A percentile compares a stretch with the other conserved stretches of the same genome.
Conservation (phyloP, 345 rosid genomes). For the Salix brachista region DNA sequence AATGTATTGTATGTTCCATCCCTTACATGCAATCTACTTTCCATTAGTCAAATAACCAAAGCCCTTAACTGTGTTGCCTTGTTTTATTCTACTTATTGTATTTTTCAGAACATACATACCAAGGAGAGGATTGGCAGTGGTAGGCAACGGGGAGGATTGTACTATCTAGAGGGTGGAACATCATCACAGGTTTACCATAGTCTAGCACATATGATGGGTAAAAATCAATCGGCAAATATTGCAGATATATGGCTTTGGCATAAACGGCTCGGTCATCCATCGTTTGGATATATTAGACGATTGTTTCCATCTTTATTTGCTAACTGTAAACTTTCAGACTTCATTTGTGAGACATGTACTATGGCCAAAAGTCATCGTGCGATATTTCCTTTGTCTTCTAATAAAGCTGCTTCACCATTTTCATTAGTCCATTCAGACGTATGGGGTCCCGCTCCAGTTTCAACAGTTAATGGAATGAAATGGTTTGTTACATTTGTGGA, state of each 20-base stretch:
- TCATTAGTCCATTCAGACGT: not conserved
- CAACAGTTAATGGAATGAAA: not conserved
- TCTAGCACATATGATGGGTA: not conserved
- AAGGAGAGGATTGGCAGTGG: not conserved
- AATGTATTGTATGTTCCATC: not conserved
- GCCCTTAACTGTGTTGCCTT: not conserved
- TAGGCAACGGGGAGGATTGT: not conserved
- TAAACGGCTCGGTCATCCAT: not conserved
- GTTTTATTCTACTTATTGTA: not conserved
- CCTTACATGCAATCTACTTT: not conserved
- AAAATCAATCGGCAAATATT: not conserved
- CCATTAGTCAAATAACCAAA: not conserved
- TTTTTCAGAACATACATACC: not conserved
- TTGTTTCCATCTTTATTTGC: not conserved
- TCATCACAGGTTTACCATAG: not conserved
- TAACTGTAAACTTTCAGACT: not conserved
- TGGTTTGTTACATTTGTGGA: not conserved
- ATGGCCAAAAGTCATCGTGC: not conserved
- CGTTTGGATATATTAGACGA: not conserved
- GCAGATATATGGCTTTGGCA: not conserved
- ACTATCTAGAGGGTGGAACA: not conserved
- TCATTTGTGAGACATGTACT: not conserved
- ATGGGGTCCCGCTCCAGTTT: not conserved
- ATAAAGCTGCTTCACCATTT: not conserved
- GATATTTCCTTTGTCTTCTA: not conserved